Conservation (phyloP, 768 basidiomycete species). For the Leccinum olivaceopallidum region DNA sequence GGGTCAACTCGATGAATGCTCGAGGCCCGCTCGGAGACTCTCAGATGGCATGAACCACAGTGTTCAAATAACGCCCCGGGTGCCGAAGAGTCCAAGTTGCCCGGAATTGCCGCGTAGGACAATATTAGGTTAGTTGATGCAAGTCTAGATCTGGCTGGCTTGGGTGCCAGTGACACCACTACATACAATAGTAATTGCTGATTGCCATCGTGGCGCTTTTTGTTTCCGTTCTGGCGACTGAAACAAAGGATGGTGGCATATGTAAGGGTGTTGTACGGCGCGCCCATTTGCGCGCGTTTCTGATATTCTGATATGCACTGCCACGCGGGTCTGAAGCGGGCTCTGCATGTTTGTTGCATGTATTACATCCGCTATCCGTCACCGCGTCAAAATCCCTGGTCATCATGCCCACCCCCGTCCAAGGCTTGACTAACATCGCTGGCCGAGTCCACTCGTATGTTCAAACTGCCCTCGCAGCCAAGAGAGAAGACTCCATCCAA, state of each 20-base stretch:
- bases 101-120: background rate
- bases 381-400: background rate
- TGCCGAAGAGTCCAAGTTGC: too few species aligned
- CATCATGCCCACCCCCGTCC: conserved; percentile 2
- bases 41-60: too few species aligned
- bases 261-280: background rate
- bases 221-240: background rate
- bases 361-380: background rate
- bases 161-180: background rate
- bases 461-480: background rate
- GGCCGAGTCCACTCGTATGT: conserved; percentile 9
- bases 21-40: too few species aligned
- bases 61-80: too few species aligned
- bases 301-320: background rate
- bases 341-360: background rate
- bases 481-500: conserved; percentile 35
- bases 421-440: conserved; percentile 16
- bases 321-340: background rate
- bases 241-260: background rate
- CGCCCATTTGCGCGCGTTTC: background rate
- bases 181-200: background rate
- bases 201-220: background rate
- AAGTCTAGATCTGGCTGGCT: too few species aligned
- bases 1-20: too few species aligned
- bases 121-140: too few species aligned